Conservation (phyloP, 306 rosid genomes). For the Trifolium dubium region DNA sequence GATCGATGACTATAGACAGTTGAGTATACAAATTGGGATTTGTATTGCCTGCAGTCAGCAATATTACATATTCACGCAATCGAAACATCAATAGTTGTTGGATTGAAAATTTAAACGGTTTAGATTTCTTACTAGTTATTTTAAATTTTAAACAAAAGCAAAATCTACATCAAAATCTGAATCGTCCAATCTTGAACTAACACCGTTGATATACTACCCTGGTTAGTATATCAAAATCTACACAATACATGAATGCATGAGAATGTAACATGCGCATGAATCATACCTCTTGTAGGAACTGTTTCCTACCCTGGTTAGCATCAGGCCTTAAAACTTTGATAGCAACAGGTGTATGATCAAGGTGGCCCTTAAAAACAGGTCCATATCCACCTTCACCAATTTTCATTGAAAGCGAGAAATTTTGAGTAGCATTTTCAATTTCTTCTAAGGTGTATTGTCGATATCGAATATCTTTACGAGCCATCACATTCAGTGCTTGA, state of each 20-base stretch:
- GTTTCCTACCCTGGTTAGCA: slow-evolving; percentile 72
- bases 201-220: background rate
- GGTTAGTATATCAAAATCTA: too few species aligned
- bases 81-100: background rate
- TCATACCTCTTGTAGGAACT: slow-evolving; percentile 55
- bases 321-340: slow-evolving; percentile 88
- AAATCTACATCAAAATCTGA: background rate
- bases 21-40: background rate
- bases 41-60: background rate
- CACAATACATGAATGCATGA: background rate
- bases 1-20: too few species aligned
- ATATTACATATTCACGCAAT: background rate
- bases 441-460: slow-evolving; percentile 78
- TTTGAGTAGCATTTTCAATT: slow-evolving; percentile 75
- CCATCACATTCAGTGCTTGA: slow-evolving; percentile 60
- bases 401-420: slow-evolving; percentile 58
- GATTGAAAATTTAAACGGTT: background rate
- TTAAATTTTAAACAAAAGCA: background rate
- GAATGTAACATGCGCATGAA: background rate
- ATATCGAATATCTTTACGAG: slow-evolving; percentile 59
- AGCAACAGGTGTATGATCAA: slow-evolving; percentile 88
- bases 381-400: slow-evolving; percentile 98
- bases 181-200: background rate
- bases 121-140: background rate
- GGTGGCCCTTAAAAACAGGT: slow-evolving; percentile 85